A percentile compares a stretch with the other conserved stretches of the same genome.
These are phyloP conservation scores for Amauroascus verrucosus DNA, from an alignment of 2,329 filamentous ascomycete species.

Conservation along the genomic window DNA sequence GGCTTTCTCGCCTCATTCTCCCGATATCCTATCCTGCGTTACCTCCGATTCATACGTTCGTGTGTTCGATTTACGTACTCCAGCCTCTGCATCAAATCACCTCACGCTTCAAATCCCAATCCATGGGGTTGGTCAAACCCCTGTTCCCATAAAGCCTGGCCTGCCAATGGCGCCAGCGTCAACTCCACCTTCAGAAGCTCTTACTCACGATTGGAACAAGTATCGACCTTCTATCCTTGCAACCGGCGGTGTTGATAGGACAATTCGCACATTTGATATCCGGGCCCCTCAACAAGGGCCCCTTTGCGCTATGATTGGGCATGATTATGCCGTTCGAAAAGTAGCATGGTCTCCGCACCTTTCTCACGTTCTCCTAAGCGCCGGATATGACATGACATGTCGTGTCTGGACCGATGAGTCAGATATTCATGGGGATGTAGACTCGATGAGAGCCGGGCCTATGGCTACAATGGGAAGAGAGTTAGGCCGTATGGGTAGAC, in stretches of 20 bases:
- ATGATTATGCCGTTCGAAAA: constrained; percentile 81
- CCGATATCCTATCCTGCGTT: constrained; percentile 74
- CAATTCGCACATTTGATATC: constrained; percentile 84
- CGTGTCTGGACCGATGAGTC: constrained; percentile 84
- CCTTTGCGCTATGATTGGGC: constrained; percentile 63
- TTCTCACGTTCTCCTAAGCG: constrained; percentile 75
- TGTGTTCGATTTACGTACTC: constrained; percentile 83
- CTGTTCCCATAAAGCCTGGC: constrained; percentile 30
- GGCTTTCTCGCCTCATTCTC: constrained; percentile 80
- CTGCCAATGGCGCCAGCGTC: constrained; percentile 29
- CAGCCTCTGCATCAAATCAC: constrained; percentile 77
- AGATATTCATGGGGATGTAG: constrained; percentile 26
- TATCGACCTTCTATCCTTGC: constrained; percentile 78
- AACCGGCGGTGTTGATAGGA: constrained; percentile 76
- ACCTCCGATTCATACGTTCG: constrained; percentile 81
- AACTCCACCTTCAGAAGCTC: constrained; percentile 61
- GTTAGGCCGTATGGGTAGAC: constrained; percentile 76
- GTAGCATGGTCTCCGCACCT: constrained; percentile 89
- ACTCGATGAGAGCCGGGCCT: constrained; percentile 32
- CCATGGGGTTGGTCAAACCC: constrained; percentile 53
- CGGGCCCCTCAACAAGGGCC: constrained; percentile 64
- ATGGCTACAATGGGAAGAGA: constrained; percentile 51
- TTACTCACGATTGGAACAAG: constrained; percentile 99
- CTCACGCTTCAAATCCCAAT: constrained; percentile 74
- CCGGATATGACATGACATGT: constrained; percentile 97